A percentile compares a stretch with the other conserved stretches of the same genome.
Conservation (phyloP, 1,284 basidiomycete species). For the Trichosporon coremiiforme region DNA sequence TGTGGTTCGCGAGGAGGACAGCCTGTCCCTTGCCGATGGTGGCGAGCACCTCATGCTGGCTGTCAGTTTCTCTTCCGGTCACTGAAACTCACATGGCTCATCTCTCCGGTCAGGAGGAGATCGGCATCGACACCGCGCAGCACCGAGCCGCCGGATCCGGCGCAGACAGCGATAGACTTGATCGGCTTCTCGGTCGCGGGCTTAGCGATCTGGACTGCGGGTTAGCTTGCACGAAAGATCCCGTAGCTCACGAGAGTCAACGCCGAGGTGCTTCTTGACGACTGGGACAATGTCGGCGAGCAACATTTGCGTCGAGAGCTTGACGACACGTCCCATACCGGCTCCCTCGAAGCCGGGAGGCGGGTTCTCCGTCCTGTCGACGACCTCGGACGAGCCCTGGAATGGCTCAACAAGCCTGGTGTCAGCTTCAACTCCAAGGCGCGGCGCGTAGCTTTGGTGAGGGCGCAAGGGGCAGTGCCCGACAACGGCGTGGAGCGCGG, state of each 20-base stretch:
- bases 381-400: slow-evolving; percentile 35
- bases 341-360: slow-evolving; percentile 55
- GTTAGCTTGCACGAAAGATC: background rate
- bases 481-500: background rate
- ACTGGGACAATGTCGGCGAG: slow-evolving; percentile 65
- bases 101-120: slow-evolving; percentile 87
- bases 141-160: slow-evolving; percentile 69
- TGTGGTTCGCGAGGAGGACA: slow-evolving; percentile 81
- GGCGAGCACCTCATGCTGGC: slow-evolving; percentile 78
- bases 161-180: slow-evolving; percentile 72
- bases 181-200: slow-evolving; percentile 48
- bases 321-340: slow-evolving; percentile 71
- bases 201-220: slow-evolving; percentile 75
- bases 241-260: slow-evolving; percentile 64
- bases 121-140: slow-evolving; percentile 71
- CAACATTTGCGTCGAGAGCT: slow-evolving; percentile 54
- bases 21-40: slow-evolving; percentile 70
- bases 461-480: too few species aligned
- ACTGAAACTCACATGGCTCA: slow-evolving; percentile 70
- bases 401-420: slow-evolving; percentile 52
- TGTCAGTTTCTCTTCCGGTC: slow-evolving; percentile 17
- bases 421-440: background rate
- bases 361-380: slow-evolving; percentile 30
- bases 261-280: slow-evolving; percentile 69
- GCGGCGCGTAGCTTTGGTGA: too few species aligned